Conservation (phyloP, 2,329 filamentous ascomycete species). For the Lecanicillium sp. region DNA sequence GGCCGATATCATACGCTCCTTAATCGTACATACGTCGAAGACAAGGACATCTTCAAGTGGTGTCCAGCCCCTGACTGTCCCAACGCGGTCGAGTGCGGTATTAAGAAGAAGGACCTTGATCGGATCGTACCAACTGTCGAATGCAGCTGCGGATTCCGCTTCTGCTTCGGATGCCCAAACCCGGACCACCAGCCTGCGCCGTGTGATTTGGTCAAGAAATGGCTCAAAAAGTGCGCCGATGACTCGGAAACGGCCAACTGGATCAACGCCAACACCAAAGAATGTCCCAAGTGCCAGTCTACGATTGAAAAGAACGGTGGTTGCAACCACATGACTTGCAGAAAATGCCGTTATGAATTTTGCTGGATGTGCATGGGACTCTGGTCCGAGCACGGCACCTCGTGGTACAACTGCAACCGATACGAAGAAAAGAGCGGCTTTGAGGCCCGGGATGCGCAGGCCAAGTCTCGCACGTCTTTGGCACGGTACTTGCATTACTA, state of each 20-base stretch:
- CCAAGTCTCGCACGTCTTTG: conserved; percentile 80
- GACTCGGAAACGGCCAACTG: conserved; percentile 98
- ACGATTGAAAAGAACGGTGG: conserved; percentile 99
- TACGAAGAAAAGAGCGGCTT: conserved; percentile 93
- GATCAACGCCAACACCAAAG: conserved; percentile 98
- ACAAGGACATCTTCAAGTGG: conserved; percentile 94
- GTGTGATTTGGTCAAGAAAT: conserved; percentile 84
- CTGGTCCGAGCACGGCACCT: conserved; percentile 97
- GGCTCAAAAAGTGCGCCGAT: conserved; percentile 97
- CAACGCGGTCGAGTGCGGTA: conserved; percentile 80
- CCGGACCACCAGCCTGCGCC: conserved; percentile 91
- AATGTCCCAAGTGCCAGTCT: conserved; percentile 91
- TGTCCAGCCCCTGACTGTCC: conserved; percentile 96
- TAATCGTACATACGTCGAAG: conserved; percentile 92
- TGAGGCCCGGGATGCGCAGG: conserved; percentile 86
- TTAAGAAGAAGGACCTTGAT: conserved; percentile 82
- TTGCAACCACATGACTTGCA: conserved; percentile 96
- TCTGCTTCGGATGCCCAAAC: conserved; percentile 91
- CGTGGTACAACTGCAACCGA: conserved; percentile 98
- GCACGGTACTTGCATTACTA: conserved; percentile 99
- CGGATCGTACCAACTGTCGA: conserved; percentile 84
- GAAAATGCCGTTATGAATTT: conserved; percentile 94
- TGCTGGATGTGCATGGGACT: conserved; percentile 99
- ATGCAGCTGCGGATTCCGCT: conserved; percentile 77
- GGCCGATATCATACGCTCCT: conserved; percentile 76